phyloP scores from a whole-genome alignment of 139 green algal species.

The Haematococcus sp. region DNA sequence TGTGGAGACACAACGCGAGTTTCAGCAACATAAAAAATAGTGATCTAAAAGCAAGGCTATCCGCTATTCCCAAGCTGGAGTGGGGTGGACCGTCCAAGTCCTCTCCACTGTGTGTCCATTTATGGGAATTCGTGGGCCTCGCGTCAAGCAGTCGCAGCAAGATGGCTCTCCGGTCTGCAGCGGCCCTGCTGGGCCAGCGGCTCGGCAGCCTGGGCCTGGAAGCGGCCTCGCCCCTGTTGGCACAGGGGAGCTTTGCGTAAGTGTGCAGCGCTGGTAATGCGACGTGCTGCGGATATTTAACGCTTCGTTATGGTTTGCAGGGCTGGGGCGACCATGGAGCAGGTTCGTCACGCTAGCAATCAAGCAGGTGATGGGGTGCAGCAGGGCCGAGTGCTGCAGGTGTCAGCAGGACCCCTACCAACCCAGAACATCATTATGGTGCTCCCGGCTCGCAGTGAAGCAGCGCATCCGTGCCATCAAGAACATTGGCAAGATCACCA shows the following conservation, averaged over 20 bases:
- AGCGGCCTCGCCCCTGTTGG: too few relatives aligned
- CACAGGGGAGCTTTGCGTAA: not conserved
- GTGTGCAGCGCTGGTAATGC: not conserved
- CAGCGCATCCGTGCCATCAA: constrained; percentile 95
- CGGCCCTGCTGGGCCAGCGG: constrained; percentile 14
- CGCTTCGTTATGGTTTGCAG: not conserved
- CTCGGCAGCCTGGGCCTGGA: constrained; percentile 4
- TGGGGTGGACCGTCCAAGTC: too few relatives aligned
- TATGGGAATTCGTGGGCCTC: too few relatives aligned
- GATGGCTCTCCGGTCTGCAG: constrained; percentile 26
- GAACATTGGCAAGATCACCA: constrained; percentile 99
- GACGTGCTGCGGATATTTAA: too few relatives aligned
- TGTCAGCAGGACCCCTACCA: not conserved
- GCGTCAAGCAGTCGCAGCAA: too few relatives aligned
- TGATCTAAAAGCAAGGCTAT: too few relatives aligned
- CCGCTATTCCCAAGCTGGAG: too few relatives aligned
- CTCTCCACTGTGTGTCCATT: too few relatives aligned
- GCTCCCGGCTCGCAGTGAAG: constrained; percentile 73
- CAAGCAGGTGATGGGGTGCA: constrained; percentile 40
- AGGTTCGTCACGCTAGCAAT: constrained; percentile 54
- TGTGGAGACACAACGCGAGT: too few relatives aligned
- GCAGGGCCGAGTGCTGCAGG: too few relatives aligned
- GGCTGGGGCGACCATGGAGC: constrained; percentile 1
- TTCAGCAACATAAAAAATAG: too few relatives aligned
- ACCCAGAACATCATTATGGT: not conserved